These are phyloP conservation scores for Rubus idaeus DNA, from an alignment of 306 rosid species.

Conservation along the genomic window DNA sequence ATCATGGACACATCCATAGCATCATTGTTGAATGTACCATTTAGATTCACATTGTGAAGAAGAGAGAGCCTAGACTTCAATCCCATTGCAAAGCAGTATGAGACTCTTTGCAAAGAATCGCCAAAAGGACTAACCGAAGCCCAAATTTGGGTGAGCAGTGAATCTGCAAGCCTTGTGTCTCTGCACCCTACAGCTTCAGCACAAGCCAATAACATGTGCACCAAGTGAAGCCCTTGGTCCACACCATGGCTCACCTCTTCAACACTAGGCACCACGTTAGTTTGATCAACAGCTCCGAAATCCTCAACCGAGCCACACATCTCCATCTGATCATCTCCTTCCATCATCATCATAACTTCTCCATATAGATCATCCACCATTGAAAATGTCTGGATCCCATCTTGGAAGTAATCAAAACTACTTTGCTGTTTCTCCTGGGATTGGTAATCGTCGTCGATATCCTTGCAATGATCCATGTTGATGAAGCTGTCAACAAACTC, in stretches of 20 bases:
- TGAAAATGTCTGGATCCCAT: constrained; percentile 30
- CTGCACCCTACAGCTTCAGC: constrained; percentile 80
- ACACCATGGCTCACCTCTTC: constrained; percentile 42
- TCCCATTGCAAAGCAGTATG: constrained; percentile 58
- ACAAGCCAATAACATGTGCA: constrained; percentile 70
- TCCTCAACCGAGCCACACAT: constrained; percentile 23
- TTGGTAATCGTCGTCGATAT: constrained; percentile 30
- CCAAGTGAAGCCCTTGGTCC: constrained; percentile 72
- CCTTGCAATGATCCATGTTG: constrained; percentile 51
- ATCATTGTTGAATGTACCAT: constrained; percentile 33
- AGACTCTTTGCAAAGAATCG: constrained; percentile 69
- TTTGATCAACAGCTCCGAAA: constrained; percentile 15
- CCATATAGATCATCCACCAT: constrained; percentile 35
- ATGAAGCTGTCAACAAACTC: constrained; percentile 81
- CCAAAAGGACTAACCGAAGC: constrained; percentile 56
- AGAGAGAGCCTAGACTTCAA: constrained; percentile 60
- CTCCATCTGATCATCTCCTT: constrained; percentile 43
- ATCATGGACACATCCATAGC: constrained; percentile 35
- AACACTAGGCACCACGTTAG: constrained; percentile 30
- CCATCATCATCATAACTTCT: constrained; percentile 29
- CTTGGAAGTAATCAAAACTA: constrained; percentile 33
- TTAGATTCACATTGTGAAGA: constrained; percentile 45
- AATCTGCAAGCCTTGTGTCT: constrained; percentile 57
- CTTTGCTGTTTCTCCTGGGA: constrained; percentile 32
- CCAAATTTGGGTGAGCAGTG: constrained; percentile 52